Base-by-base conservation (phyloP, 2,329 filamentous ascomycete genomes). In the Cordyceps javanica region DNA sequence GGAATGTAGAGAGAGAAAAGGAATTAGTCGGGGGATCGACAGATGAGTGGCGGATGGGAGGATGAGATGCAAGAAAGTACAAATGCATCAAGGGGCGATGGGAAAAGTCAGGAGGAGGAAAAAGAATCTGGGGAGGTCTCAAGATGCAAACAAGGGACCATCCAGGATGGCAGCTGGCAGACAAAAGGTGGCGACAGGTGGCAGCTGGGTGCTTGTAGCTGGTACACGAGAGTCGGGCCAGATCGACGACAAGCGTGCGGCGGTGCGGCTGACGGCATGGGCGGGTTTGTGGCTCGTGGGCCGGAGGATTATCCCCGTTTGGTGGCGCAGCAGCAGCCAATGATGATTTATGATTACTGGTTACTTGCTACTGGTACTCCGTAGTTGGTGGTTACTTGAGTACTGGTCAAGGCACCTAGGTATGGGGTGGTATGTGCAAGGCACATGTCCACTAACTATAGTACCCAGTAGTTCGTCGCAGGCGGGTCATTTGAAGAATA, bases 121-220 rank as follows among this genome's bases (percentile, higher is more conserved):
- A 11, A 11, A 32, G 30, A 28, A 50, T 36, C 5, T 36, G 7
- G 23, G 48, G 13, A 25, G 36, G 38, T 36, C 28, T 55, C 30
- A 36, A 46, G 10, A 6, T 55, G 19, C 30, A 45, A 36, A 36
- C 41, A 45, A 25, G 30, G 14, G 38, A 19, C n/a, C n/a, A n/a
- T n/a, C n/a, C n/a, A n/a, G n/a, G n/a, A n/a, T n/a, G n/a, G n/a
- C n/a, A 41, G n/a, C 38, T 23, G 3, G 38, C 38, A 41, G 38
- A 19, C 38, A 3, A 21, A 16, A 39, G 38, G 6, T 21, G 38
- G 38, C 38, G 14, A 19, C 38, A n/a, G 21, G 34, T 51, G 34
- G 49, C 49, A 42, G 36, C 34, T 41, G 36, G 50, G 36, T 44
- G 51, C 51, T 44, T 26, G 51, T 25, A 53, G 36, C 26, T 41